phyloP scores from a whole-genome alignment of 1,284 basidiomycete species.

The Paramarasmius palmivorus region DNA sequence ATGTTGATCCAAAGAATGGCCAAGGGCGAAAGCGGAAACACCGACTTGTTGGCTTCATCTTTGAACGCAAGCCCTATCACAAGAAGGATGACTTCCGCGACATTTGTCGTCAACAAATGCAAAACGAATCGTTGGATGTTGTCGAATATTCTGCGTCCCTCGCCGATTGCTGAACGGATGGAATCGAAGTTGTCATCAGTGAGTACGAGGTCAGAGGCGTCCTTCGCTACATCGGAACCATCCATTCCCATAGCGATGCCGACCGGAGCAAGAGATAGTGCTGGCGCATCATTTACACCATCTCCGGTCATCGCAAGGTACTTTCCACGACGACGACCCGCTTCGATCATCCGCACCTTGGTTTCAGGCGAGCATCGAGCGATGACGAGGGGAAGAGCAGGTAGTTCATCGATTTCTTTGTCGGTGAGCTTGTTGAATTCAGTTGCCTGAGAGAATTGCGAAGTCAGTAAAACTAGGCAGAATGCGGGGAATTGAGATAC shows the following conservation, averaged over 20 bases:
- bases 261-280: constrained; percentile 62
- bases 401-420: constrained; percentile 48
- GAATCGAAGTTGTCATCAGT: constrained; percentile 73
- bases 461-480: not conserved
- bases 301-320: constrained; percentile 62
- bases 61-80: constrained; percentile 70
- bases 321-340: constrained; percentile 36
- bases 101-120: constrained; percentile 56
- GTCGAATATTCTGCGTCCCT: constrained; percentile 54
- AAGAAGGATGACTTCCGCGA: constrained; percentile 60
- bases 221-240: constrained; percentile 72
- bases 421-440: constrained; percentile 69
- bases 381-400: constrained; percentile 43
- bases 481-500: constrained; percentile 2
- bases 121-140: constrained; percentile 48
- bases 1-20: constrained; percentile 65
- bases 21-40: constrained; percentile 50
- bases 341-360: constrained; percentile 53
- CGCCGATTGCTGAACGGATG: constrained; percentile 65
- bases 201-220: constrained; percentile 62
- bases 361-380: constrained; percentile 47
- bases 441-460: constrained; percentile 20
- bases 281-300: constrained; percentile 67
- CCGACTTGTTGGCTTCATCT: constrained; percentile 42
- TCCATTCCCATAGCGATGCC: constrained; percentile 72